These are phyloP conservation scores for Fistulifera pelliculosa DNA, from an alignment of 108 stramenopile species.

Conservation along the genomic window DNA sequence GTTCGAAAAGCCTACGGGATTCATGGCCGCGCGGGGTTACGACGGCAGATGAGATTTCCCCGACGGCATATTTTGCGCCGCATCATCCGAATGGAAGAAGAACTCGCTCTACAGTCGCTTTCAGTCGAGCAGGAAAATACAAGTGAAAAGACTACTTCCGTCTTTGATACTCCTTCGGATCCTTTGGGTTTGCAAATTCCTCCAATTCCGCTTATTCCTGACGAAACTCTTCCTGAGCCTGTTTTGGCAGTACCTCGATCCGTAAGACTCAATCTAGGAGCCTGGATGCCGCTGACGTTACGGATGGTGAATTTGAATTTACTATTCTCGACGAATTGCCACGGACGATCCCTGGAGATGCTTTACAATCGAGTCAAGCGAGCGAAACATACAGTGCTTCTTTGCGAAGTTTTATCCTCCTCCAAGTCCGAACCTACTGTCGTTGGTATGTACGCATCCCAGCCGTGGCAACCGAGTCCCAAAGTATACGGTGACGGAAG, in stretches of 20 bases:
- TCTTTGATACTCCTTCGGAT: neutral
- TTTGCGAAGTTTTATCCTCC: constrained; percentile 46
- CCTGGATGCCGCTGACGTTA: constrained; percentile 60
- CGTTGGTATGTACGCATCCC: constrained; percentile 75
- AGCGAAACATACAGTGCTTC: constrained; percentile 54
- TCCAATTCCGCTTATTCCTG: neutral
- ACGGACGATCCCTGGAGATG: constrained; percentile 65
- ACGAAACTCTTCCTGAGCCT: constrained; percentile 10
- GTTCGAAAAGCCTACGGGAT: constrained; percentile 57
- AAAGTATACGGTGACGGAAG: constrained; percentile 64
- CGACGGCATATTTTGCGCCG: constrained; percentile 50
- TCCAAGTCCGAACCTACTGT: constrained; percentile 12
- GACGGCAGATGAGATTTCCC: constrained; percentile 53
- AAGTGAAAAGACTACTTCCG: constrained; percentile 13
- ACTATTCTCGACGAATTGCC: constrained; percentile 64
- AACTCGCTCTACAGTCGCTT: constrained; percentile 11
- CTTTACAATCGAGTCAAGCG: constrained; percentile 45
- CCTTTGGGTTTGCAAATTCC: constrained; percentile 27
- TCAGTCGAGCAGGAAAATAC: constrained; percentile 25
- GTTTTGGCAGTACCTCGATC: constrained; percentile 38
- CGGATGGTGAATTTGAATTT: constrained; percentile 69
- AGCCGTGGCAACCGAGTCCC: constrained; percentile 56
- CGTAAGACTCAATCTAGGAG: constrained; percentile 44
- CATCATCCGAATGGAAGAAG: constrained; percentile 62
- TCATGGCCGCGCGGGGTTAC: constrained; percentile 32